These are phyloP conservation scores for Colletotrichum musicola DNA, from an alignment of 2,329 filamentous ascomycete species.

Conservation along the genomic window DNA sequence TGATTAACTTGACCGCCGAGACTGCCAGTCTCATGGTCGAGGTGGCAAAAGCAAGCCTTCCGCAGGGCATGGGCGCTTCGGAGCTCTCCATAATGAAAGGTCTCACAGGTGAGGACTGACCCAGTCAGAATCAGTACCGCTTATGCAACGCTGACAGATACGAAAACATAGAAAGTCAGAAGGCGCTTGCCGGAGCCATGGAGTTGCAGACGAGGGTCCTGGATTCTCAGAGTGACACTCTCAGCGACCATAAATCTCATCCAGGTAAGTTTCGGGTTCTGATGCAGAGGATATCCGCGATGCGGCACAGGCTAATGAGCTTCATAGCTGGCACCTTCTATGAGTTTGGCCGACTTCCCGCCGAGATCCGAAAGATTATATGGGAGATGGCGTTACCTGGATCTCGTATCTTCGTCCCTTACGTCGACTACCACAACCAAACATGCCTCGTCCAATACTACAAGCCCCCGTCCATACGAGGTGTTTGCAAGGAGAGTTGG, in stretches of 20 bases:
- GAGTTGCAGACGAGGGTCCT: background rate
- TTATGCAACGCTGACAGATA: too few relatives aligned
- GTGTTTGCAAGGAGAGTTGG: constrained; percentile 13
- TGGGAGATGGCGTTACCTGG: constrained; percentile 24
- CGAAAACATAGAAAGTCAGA: background rate
- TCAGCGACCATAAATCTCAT: too few relatives aligned
- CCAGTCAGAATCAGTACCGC: too few relatives aligned
- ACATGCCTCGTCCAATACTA: background rate
- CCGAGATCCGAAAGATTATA: constrained; percentile 3
- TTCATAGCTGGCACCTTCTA: background rate
- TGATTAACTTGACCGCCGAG: background rate
- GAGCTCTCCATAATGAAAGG: background rate
- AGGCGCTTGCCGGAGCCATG: background rate
- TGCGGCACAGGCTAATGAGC: background rate
- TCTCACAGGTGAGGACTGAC: too few relatives aligned
- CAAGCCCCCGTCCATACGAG: background rate
- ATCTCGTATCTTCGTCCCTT: constrained; percentile 42
- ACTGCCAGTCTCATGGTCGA: background rate
- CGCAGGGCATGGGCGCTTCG: background rate
- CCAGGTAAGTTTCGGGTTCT: background rate
- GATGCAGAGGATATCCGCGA: background rate
- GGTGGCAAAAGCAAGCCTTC: too few relatives aligned
- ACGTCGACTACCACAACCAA: too few relatives aligned
- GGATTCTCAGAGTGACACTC: background rate
- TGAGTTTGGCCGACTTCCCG: constrained; percentile 2